Conservation (phyloP, 2,329 filamentous ascomycete genomes). For the Laburnicola sp. region DNA sequence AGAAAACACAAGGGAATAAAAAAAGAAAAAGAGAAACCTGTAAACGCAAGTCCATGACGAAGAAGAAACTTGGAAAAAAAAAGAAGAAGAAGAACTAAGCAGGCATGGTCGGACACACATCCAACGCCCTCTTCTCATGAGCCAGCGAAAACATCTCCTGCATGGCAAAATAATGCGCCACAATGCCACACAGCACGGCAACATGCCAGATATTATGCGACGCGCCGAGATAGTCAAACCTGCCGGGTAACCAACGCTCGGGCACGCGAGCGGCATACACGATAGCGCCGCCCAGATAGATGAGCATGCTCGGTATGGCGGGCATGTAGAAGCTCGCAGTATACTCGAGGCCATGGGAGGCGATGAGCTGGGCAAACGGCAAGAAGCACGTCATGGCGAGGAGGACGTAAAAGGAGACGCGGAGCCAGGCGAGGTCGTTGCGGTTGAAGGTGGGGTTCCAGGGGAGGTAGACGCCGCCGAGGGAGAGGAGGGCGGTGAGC, state of each 20-base stretch:
- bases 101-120: slow-evolving; percentile 40
- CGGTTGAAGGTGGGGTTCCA: slow-evolving; percentile 97
- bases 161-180: slow-evolving; percentile 98
- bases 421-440: slow-evolving; percentile 86
- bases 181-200: slow-evolving; percentile 88
- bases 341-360: slow-evolving; percentile 76
- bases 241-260: slow-evolving; percentile 87
- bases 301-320: slow-evolving; percentile 79
- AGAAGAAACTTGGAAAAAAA: too few relatives aligned
- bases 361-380: slow-evolving; percentile 80
- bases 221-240: slow-evolving; percentile 93
- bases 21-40: neutral
- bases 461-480: slow-evolving; percentile 86
- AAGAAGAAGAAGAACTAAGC: slow-evolving; percentile 8
- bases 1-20: neutral
- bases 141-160: slow-evolving; percentile 80
- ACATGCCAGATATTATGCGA: slow-evolving; percentile 98
- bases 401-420: slow-evolving; percentile 88
- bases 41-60: too few relatives aligned
- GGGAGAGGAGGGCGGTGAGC: slow-evolving; percentile 76
- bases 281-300: slow-evolving; percentile 82
- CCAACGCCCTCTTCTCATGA: slow-evolving; percentile 42
- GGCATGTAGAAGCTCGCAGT: slow-evolving; percentile 89
- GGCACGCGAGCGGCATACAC: slow-evolving; percentile 92
- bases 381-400: slow-evolving; percentile 87